Base-by-base conservation (phyloP, 2,329 filamentous ascomycete species). In the Drechslerella stenobrocha region DNA sequence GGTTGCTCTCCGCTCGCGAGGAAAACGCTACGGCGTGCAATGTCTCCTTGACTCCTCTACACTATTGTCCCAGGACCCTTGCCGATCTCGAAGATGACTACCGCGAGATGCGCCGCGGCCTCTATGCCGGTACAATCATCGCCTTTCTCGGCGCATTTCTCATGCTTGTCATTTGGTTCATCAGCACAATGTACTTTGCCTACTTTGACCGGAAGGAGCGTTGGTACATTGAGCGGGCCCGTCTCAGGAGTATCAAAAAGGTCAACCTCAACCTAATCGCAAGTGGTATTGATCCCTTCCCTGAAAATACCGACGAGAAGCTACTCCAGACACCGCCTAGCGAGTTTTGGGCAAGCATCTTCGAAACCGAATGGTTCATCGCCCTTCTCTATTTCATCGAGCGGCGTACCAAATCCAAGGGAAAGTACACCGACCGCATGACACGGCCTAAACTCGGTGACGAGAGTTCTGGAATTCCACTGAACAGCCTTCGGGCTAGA, bases 171-270 rank as follows among this genome's bases (percentile, higher is more conserved):
- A 22, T 55, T 40, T 67, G 56, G 22, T 45, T 67, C 26, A 2
- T 60, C 1, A 50, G 40, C 3, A 46, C 50, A 20, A 53, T 55
- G 11, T 67, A 60, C 37, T 37, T 60, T 48, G n/a, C 9, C 2
- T 67, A 67, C 23, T 67, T 67, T 24, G 63, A 67, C 15, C 50
- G 56, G 50, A 67, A 67, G 32, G 63, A 67, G 22, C 44, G 45
- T 18, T 67, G 63, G 63, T 46, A 67, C 35, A 23, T 67, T 22
- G 63, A 67, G n/a, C 22, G 50, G 32, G 55, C 55, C 15, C 51
- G 63, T 13, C 13, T 44, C 5, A 51, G 18, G 20, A 52, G 24
- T 9, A 60, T 67, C 45, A 52, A 42, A 37, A 47, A 26, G 22
- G 55, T 60, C 45, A 67, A 60, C 24, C 22, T 47, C 15, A 15